Base-by-base conservation (phyloP, 768 basidiomycete genomes). In the Leccinum subtestaceum region DNA sequence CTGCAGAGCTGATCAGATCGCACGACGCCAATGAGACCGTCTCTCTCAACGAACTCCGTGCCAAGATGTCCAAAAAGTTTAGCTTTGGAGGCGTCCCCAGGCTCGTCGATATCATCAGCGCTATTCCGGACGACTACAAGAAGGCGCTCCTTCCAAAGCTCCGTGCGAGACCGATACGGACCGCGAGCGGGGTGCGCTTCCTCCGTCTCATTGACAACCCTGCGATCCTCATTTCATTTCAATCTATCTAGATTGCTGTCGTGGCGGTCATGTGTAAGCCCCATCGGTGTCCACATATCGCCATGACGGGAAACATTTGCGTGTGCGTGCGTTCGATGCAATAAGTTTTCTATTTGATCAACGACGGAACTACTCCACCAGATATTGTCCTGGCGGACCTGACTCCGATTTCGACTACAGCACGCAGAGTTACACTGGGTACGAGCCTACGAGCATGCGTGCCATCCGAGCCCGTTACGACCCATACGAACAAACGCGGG, bases 231-330 rank as follows among this genome's bases (percentile, higher is more conserved):
- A 15, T 31, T 31, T 25, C 31, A 32, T 32, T 32, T 32, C 4
- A 4, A 11, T 19, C 17, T 19, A 56, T 31, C 19, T 60, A 96
- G 94, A 95, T 98, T 59, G 97, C 96, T 15, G 96, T 98, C 23
- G 97, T 99, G 13, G 97, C 97, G 9, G 96, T 99, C n/a, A 99
- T 99, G 97, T 96, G 95, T 79, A 99, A 98, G 70, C 97, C 97
- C 2, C 97, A 99, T 79, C 85, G 97, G 55, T 99, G 97, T 79
- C 97, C 97, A 4, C 97, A 99, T 76, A 98, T 99, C 57, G 97
- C 97, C 8, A 97, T 99, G 93, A 99, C 97, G 0, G 97, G 97
- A 29, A 99, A 99, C 68, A 98, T 99, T 57, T 99, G 97, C 76
- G 97, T 99, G 88, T 96, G 74, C 63, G 89, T 77, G 25, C 36